Conservation (phyloP, 2,329 filamentous ascomycete species). For the Pseudonectria foliicola region DNA sequence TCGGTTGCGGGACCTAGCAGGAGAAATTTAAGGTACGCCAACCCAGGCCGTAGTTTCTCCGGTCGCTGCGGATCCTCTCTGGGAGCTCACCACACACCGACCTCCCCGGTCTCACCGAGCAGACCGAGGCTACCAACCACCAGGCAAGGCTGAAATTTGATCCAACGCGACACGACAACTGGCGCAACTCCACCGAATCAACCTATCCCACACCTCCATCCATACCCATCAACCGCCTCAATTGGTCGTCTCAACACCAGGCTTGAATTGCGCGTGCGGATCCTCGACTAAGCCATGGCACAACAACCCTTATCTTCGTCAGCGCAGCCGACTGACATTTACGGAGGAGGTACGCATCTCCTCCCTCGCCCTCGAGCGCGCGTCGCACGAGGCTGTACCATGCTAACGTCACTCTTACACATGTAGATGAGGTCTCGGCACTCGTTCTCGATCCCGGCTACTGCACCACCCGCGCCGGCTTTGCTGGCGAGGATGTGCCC, state of each 20-base stretch:
- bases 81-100: slow-evolving; percentile 3
- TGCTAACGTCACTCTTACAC: slow-evolving; percentile 13
- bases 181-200: slow-evolving; percentile 21
- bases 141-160: slow-evolving; percentile 26
- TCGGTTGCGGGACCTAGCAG: slow-evolving; percentile 4
- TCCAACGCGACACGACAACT: slow-evolving; percentile 22
- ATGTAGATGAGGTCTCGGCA: slow-evolving; percentile 87
- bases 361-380: slow-evolving; percentile 12
- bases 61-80: background rate
- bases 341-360: slow-evolving; percentile 49
- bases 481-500: slow-evolving; percentile 94
- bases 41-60: slow-evolving; percentile 15
- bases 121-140: slow-evolving; percentile 17
- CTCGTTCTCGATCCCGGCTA: slow-evolving; percentile 95
- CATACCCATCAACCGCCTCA: slow-evolving; percentile 20
- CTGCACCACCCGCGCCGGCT: slow-evolving; percentile 84
- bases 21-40: slow-evolving; percentile 15
- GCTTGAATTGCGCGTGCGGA: too few relatives aligned
- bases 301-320: slow-evolving; percentile 49
- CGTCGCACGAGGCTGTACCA: slow-evolving; percentile 3
- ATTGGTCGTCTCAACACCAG: slow-evolving; percentile 8
- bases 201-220: slow-evolving; percentile 18
- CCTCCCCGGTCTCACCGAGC: slow-evolving; percentile 6
- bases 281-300: slow-evolving; percentile 37
- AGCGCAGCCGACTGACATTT: slow-evolving; percentile 54